Base-by-base conservation (phyloP, 306 rosid species). In the Argentina anserina region DNA sequence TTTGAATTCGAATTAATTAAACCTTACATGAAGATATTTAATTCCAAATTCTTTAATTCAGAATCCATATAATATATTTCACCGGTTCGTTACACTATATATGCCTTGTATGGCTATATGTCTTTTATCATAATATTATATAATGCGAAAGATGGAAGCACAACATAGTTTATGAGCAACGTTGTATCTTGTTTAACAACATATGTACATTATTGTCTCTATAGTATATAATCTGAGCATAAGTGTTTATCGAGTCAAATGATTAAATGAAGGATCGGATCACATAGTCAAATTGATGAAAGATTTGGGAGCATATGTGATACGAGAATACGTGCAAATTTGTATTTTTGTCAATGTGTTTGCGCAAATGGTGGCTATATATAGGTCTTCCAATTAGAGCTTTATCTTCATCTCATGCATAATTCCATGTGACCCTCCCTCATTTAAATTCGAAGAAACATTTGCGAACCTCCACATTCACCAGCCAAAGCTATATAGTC, bases 351-450 rank as follows among this genome's bases (percentile, higher is more conserved):
- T 29, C 43, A 46, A 79, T 21, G 39, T 61, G 58, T 59, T 73
- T 56, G 71, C 73, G 78, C 74, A 49, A 58, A 78, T 45, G 53
- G 61, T 72, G 82, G 41, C 42, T 61, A 20, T 45, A 29, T 75
- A 33, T 7, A 47, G 72, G 67, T 36, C 15, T n/a, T 20, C 21
- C n/a, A 10, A 28, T 71, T 25, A 46, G 40, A 59, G 3, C 13
- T 66, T 17, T 56, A 5, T 52, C 34, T 41, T 45, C 72, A 50
- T n/a, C 79, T 72, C 83, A 72, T 75, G 83, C 63, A 58, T 58
- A 36, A 75, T 74, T 79, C 86, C 83, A 82, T 75, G 86, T 82
- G 86, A 79, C 53, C 67, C 74, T 52, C 23, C 36, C 63, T 56
- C 36, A 66, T 26, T 71, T 46, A 67, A 42, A 60, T 55, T 47